Base-by-base conservation (phyloP, 208 protist species). In the Novymonas esmeraldas region DNA sequence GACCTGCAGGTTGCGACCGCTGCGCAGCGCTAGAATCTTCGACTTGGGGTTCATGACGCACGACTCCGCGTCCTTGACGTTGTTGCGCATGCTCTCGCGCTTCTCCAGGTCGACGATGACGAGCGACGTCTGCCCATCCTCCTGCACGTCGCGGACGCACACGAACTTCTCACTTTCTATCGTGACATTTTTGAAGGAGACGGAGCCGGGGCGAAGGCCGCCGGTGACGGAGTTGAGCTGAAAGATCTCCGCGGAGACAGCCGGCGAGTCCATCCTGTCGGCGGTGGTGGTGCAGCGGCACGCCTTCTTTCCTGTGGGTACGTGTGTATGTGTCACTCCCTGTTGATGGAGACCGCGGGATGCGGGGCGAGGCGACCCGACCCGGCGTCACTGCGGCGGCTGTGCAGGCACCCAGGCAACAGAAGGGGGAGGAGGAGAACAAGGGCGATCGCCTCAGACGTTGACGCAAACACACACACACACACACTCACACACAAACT, bases 161-260 rank as follows among this genome's bases (percentile, higher is more conserved):
- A 99, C 96, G 77, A 95, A 99, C 78, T 99, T 99, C 54, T 99
- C 98, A 55, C 94, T 97, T 72, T 99, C 94, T 70, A 99, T 85
- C 6, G 98, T 99, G 49, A 99, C 87, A 26, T 94, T 99, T 42
- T 97, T 94, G 74, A 99, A 99, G 18, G 86, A 84, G 69, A 99
- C 97, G 38, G 84, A 81, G 42, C 86, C 85, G 3, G 95, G 85
- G 46, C 89, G 87, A 44, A 99, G 97, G 31, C 98, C 98, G 16
- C 87, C 91, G 11, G 73, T 58, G 36, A 97, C 89, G 24, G 79
- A 82, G 79, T 93, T 95, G 20, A 97, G 84, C 62, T 97, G 87
- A 66, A 94, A 96, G 24, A 96, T 63, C 70, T 94, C 88, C 31
- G 54, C 68, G 16, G 76, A 69, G 5, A 68, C 44, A 7, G 84